Evolutionary conservation across 305 asterid genomes (phyloP).

Genomic region (Solanum hybrid): DNA sequence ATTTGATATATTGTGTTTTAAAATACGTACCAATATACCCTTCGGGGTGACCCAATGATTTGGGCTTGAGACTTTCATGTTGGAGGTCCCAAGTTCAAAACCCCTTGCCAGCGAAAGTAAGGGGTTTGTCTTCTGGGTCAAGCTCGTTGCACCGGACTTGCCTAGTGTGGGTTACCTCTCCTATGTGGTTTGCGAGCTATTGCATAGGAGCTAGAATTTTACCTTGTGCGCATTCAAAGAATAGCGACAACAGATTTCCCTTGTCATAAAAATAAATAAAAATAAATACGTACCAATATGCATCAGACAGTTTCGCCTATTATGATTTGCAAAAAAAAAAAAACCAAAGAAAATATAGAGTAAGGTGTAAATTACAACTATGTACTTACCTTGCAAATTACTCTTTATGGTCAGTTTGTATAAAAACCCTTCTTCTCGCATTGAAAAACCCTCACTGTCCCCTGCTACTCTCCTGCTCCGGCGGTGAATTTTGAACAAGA

Average conservation of each 20-base stretch:
- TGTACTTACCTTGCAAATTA: background rate
- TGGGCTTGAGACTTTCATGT: no score
- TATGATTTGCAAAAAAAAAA: background rate
- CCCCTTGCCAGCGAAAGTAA: no score
- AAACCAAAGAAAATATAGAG: background rate
- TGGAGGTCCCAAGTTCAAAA: no score
- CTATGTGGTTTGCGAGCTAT: no score
- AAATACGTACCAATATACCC: background rate
- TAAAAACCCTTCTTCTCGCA: background rate
- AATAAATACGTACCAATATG: background rate
- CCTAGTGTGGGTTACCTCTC: no score
- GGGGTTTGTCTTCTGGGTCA: no score
- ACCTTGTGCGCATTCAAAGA: no score
- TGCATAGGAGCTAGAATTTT: no score
- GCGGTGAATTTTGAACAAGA: background rate
- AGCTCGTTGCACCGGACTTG: no score
- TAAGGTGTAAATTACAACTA: background rate
- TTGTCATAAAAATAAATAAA: no score
- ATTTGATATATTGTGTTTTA: background rate
- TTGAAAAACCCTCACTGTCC: background rate
- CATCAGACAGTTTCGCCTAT: background rate
- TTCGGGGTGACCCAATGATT: no score
- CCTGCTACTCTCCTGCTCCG: background rate
- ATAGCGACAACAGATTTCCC: no score
- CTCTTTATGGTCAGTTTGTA: background rate